Conservation (phyloP, 2,329 filamentous ascomycete genomes). For the Paraphoma chrysanthemicola region DNA sequence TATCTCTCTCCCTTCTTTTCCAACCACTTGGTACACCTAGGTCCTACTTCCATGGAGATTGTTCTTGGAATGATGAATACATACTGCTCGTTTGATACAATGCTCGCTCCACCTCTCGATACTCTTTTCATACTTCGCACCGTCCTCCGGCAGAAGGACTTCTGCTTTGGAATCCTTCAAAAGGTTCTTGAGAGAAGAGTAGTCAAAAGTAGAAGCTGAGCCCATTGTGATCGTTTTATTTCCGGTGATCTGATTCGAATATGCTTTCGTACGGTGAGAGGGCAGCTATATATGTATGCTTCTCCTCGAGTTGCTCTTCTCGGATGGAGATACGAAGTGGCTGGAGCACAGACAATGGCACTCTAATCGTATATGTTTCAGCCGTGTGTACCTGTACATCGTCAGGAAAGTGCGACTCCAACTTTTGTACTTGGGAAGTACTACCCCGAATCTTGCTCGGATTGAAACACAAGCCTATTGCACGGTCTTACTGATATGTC, state of each 20-base stretch:
- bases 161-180: conserved; percentile 26
- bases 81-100: conserved; percentile 36
- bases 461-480: too few relatives aligned
- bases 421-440: too few relatives aligned
- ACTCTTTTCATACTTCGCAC: conserved; percentile 30
- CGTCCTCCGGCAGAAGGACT: conserved; percentile 28
- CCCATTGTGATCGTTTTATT: conserved; percentile 21
- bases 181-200: conserved; percentile 24
- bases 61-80: conserved; percentile 3
- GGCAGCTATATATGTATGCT: too few relatives aligned
- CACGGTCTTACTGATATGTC: too few relatives aligned
- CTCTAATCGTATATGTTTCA: too few relatives aligned
- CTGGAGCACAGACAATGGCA: too few relatives aligned
- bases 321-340: too few relatives aligned
- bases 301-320: too few relatives aligned
- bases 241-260: background rate
- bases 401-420: too few relatives aligned
- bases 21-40: background rate
- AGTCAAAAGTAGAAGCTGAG: conserved; percentile 17
- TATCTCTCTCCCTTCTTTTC: background rate
- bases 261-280: background rate
- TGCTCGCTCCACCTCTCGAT: conserved; percentile 39
- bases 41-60: background rate
- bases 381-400: too few relatives aligned
- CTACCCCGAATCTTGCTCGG: too few relatives aligned